Conservation (phyloP, 1,284 basidiomycete genomes). For the Cyathus olla region DNA sequence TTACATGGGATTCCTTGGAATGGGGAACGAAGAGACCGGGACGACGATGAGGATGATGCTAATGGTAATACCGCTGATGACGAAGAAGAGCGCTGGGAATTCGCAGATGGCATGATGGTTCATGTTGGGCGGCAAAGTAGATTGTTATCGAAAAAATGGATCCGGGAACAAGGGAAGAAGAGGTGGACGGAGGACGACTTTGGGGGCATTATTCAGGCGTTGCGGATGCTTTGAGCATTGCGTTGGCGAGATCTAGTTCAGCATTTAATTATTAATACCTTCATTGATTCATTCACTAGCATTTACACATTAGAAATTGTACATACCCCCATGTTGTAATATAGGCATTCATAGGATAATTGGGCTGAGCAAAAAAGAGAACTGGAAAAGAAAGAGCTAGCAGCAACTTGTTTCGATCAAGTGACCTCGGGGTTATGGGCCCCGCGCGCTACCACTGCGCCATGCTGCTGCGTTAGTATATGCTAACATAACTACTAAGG, state of each 20-base stretch:
- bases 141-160: constrained; percentile 44
- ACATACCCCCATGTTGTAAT: no score
- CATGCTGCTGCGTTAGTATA: constrained; percentile 6
- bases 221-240: constrained; percentile 25
- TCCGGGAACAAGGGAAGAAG: constrained; percentile 45
- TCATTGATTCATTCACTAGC: constrained; percentile 1
- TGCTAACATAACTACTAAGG: no score
- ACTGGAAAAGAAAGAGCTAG: constrained; percentile 1
- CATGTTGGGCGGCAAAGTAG: constrained; percentile 4
- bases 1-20: no score
- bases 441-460: no score
- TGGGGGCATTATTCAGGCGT: constrained; percentile 29
- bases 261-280: background rate
- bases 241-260: background rate
- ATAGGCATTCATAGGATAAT: no score
- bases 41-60: constrained; percentile 3
- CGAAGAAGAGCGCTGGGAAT: constrained; percentile 29
- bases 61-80: background rate
- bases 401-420: constrained; percentile 6
- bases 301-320: no score
- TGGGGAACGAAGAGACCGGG: background rate
- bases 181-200: constrained; percentile 49
- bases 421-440: no score
- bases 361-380: background rate
- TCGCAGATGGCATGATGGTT: constrained; percentile 30